A percentile compares a stretch with the other conserved stretches of the same genome.
These are phyloP conservation scores for Metarhizium rileyi DNA, from an alignment of 2,329 filamentous ascomycete genomes.

Conservation along the genomic window DNA sequence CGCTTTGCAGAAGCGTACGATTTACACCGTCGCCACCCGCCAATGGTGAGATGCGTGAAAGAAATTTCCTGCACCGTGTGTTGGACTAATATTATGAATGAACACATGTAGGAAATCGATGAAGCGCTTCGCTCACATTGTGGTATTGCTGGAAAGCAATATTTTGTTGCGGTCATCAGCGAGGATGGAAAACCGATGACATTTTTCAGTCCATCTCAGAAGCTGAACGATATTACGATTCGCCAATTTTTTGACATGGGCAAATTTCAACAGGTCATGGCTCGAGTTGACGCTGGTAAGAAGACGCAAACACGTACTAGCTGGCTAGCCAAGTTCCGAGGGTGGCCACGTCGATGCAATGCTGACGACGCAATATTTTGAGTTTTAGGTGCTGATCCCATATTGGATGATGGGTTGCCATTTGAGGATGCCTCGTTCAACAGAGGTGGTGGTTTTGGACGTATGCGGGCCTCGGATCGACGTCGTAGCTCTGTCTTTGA, in stretches of 20 bases:
- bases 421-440: constrained; percentile 17
- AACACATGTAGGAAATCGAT: constrained; percentile 34
- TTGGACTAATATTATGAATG: constrained; percentile 5
- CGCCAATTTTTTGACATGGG: constrained; percentile 36
- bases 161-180: constrained; percentile 41
- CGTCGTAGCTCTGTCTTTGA: constrained; percentile 22
- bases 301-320: constrained; percentile 9
- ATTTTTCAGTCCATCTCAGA: constrained; percentile 33
- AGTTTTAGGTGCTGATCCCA: constrained; percentile 20
- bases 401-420: constrained; percentile 22
- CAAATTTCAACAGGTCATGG: constrained; percentile 30
- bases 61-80: neutral
- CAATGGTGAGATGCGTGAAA: constrained; percentile 23
- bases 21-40: constrained; percentile 25
- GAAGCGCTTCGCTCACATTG: constrained; percentile 42
- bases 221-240: constrained; percentile 27
- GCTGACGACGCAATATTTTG: neutral
- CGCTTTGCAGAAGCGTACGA: constrained; percentile 27
- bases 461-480: constrained; percentile 19
- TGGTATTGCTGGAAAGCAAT: constrained; percentile 39
- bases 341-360: neutral
- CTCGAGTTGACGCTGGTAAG: constrained; percentile 30
- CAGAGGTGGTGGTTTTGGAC: constrained; percentile 15
- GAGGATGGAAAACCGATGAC: constrained; percentile 37
- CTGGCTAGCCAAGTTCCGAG: neutral